Evolutionary conservation across 2,329 filamentous ascomycete genomes (phyloP).

Genomic region (Metarhizium brunneum): DNA sequence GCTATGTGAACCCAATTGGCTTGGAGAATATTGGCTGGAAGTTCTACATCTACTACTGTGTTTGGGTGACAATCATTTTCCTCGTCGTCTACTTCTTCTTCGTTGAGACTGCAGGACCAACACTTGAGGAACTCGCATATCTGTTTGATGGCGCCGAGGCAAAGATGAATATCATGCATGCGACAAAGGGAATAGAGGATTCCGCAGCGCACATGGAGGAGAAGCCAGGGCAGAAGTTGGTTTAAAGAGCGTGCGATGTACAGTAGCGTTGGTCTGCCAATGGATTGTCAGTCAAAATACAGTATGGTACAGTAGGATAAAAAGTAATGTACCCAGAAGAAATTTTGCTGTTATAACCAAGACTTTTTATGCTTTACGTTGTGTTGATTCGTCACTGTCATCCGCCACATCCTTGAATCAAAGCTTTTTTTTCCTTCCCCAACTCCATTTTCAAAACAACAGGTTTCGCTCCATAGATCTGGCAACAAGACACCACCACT

Average conservation of each 20-base stretch:
- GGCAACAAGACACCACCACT: neutral
- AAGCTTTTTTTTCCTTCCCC: neutral
- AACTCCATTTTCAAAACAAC: neutral
- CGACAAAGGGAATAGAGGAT: constrained; percentile 9
- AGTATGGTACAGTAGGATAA: no score
- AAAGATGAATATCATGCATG: constrained; percentile 15
- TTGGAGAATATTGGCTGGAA: constrained; percentile 29
- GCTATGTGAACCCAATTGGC: constrained; percentile 30
- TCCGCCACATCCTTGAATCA: neutral
- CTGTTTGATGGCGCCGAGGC: constrained; percentile 20
- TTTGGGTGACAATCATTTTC: constrained; percentile 28
- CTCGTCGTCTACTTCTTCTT: constrained; percentile 30
- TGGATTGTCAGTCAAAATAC: no score
- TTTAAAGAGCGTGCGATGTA: neutral
- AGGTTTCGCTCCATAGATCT: neutral
- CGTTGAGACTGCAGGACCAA: constrained; percentile 27
- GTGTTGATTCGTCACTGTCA: no score
- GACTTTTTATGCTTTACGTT: no score
- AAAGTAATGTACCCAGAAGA: no score
- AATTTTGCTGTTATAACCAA: no score
- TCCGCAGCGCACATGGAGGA: constrained; percentile 1
- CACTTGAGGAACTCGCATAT: constrained; percentile 24
- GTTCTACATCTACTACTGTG: constrained; percentile 32
- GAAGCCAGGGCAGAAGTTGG: constrained; percentile 3
- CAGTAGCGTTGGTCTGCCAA: no score